Base-by-base conservation (phyloP, 2,329 filamentous ascomycete species). In the Pseudocercospora fuligena region DNA sequence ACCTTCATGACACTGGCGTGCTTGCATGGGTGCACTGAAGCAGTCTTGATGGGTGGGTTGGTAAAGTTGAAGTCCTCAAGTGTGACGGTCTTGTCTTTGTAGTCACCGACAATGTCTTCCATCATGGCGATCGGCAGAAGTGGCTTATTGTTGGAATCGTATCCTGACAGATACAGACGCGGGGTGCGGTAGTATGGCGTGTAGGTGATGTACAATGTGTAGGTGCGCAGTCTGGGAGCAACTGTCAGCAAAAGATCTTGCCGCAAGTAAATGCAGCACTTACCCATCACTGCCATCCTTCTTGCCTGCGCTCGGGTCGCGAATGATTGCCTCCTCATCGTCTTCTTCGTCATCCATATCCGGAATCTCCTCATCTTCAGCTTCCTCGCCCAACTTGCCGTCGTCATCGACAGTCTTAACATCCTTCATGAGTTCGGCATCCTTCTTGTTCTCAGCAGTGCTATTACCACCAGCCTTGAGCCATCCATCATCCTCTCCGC, bases 311-410 rank as follows among this genome's bases (percentile, higher is more conserved):
- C 81, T 80, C 9, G 88, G 85, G 73, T 97, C 93, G 12, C 91
- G 87, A 75, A 98, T 98, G 77, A 99, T 98, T 53, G 95, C 95
- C 80, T 98, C 94, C 69, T 96, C 94, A 66, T 92, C 90, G 71
- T 98, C 91, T 69, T 93, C 94, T 65, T 98, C 94, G 70, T 98
- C 95, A 77, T 98, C 95, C 93, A 98, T 98, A 77, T 98, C 94
- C 0, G 94, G 94, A 69, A 98, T 97, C 75, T 97, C 94, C 61
- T 90, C 90, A 5, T 92, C 86, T 63, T 90, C 90, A 4, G 91
- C 86, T 60, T 89, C 89, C 64, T 94, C 92, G 14, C 91, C 93
- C 53, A 97, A 84, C 75, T 95, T 94, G 27, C 94, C 94, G 25
- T 91, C 90, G 75, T 97, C 93, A 76, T 97, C 94, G 25, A 97